phyloP scores from a whole-genome alignment of 2,329 filamentous ascomycete species.

The Raffaelea ambrosiae region DNA sequence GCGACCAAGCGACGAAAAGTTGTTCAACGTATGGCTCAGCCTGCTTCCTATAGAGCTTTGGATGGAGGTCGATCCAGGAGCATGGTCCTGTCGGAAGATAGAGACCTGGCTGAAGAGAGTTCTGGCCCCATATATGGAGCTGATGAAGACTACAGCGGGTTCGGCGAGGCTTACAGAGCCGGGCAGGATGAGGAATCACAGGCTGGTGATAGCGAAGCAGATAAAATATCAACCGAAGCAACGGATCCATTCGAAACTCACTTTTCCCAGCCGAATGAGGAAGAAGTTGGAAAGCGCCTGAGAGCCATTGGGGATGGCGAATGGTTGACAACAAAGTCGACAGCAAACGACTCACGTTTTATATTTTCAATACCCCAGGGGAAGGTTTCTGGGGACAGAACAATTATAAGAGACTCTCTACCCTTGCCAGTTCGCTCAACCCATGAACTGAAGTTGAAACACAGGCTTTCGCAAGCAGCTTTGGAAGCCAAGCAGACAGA shows the following conservation, averaged over 20 bases:
- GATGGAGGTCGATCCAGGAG: no score
- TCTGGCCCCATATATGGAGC: no score
- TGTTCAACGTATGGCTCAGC: conserved; percentile 27
- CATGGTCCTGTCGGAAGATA: conserved; percentile 20
- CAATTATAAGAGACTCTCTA: no score
- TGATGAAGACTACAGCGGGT: no score
- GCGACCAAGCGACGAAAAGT: conserved; percentile 49
- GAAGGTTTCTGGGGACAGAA: conserved; percentile 8
- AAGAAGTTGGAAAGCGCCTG: conserved; percentile 45
- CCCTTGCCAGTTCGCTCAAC: conserved; percentile 11
- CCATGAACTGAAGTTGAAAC: conserved; percentile 56
- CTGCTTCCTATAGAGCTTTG: no score
- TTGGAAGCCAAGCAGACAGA: conserved; percentile 43
- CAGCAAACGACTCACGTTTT: conserved; percentile 37
- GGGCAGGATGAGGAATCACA: no score
- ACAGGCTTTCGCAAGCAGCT: conserved; percentile 51
- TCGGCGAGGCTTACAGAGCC: no score
- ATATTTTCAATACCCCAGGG: conserved; percentile 37
- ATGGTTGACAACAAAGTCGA: conserved; percentile 41
- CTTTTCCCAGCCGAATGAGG: conserved; percentile 61
- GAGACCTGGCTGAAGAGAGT: conserved; percentile 40
- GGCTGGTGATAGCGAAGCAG: no score
- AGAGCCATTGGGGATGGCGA: conserved; percentile 38
- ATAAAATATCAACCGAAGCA: conserved; percentile 36
- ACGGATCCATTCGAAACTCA: conserved; percentile 73